phyloP scores from a whole-genome alignment of 768 basidiomycete genomes.

The Auriscalpium orientale region DNA sequence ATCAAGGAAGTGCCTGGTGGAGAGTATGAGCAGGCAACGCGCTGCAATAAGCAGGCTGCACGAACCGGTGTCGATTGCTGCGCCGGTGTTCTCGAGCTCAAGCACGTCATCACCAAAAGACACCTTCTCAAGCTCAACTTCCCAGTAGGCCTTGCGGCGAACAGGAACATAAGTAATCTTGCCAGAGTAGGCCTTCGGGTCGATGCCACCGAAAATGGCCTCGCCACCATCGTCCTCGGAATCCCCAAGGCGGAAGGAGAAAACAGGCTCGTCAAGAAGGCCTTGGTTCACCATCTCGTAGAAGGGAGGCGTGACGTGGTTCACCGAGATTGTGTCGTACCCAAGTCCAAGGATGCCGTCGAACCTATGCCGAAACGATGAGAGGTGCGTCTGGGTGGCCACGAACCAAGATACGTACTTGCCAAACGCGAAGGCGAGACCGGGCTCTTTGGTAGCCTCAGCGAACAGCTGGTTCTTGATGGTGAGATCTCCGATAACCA shows the following conservation, averaged over 20 bases:
- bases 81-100: constrained; percentile 89
- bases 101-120: constrained; percentile 80
- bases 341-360: constrained; percentile 93
- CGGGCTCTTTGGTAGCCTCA: constrained; percentile 93
- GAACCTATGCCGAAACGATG: constrained; percentile 38
- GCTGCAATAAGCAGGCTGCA: background rate
- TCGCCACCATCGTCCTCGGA: constrained; percentile 88
- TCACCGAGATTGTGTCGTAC: constrained; percentile 94
- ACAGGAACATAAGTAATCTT: constrained; percentile 82
- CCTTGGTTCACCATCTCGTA: constrained; percentile 83
- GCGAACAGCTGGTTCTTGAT: constrained; percentile 82
- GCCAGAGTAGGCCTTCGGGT: constrained; percentile 69
- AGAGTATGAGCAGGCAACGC: background rate
- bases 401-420: constrained; percentile 45
- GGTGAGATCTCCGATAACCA: constrained; percentile 76
- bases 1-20: constrained; percentile 82
- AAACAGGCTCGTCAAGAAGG: constrained; percentile 79
- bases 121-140: constrained; percentile 88
- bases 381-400: no score
- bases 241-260: constrained; percentile 88
- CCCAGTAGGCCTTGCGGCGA: constrained; percentile 96
- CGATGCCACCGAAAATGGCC: constrained; percentile 87
- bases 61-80: constrained; percentile 83
- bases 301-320: constrained; percentile 88
- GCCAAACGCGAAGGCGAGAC: constrained; percentile 94